phyloP scores from a whole-genome alignment of 768 basidiomycete genomes.

The Lentinula edodes region DNA sequence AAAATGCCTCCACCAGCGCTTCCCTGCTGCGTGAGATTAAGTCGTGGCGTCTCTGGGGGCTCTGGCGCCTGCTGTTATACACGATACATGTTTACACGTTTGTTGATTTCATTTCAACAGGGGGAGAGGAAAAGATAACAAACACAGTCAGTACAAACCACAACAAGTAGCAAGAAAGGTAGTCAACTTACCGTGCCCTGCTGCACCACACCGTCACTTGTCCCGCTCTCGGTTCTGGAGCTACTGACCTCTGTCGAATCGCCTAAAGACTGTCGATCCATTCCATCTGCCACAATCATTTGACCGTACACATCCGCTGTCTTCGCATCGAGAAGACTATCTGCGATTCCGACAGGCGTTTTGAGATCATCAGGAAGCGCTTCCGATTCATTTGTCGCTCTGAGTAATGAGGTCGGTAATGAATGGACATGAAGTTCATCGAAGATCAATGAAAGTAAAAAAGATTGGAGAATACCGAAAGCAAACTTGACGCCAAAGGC shows the following conservation, averaged over 20 bases:
- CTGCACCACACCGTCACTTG: constrained; percentile 12
- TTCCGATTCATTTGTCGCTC: constrained; percentile 52
- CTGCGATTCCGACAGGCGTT: constrained; percentile 54
- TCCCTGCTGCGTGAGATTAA: constrained; percentile 15
- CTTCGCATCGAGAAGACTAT: constrained; percentile 46
- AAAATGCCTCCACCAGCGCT: constrained; percentile 22
- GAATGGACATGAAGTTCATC: constrained; percentile 5
- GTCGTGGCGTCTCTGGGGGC: constrained; percentile 1
- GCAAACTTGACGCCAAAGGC: not conserved
- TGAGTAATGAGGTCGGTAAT: constrained; percentile 19
- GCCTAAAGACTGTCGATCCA: constrained; percentile 9
- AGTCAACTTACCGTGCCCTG: constrained; percentile 15
- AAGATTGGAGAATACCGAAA: constrained; percentile 8
- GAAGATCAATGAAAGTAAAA: constrained; percentile 6
- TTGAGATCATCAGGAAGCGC: constrained; percentile 56
- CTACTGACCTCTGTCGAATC: constrained; percentile 11
- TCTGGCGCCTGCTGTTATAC: not conserved
- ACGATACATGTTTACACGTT: not conserved
- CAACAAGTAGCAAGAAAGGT: not conserved
- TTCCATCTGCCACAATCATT: constrained; percentile 9
- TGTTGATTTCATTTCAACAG: constrained; percentile 2
- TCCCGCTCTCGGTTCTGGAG: constrained; percentile 9
- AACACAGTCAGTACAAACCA: not conserved
- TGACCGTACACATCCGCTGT: constrained; percentile 8
- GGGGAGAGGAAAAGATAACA: not conserved